Percentiles rank a stretch among this genome's conserved stretches.
Evolutionary conservation across 2,329 filamentous ascomycete species (phyloP).

Genomic region (Phaeoacremonium minimum): DNA sequence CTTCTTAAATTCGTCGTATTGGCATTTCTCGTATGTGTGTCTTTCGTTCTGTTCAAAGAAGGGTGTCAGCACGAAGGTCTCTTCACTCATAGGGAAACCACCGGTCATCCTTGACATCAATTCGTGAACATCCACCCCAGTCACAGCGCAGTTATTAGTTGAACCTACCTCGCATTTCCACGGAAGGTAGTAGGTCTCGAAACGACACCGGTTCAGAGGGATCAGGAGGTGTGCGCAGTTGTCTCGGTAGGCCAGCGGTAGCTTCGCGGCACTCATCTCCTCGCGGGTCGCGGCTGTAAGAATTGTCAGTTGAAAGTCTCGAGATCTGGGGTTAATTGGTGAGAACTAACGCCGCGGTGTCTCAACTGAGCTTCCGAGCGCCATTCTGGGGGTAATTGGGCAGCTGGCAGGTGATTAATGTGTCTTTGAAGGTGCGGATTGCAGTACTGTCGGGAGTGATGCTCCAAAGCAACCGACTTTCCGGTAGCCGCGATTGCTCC

Average conservation of each 20-base stretch:
- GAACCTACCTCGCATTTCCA: slow-evolving; percentile 92
- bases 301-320: slow-evolving; percentile 3
- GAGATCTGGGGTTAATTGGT: slow-evolving; percentile 2
- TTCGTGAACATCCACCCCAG: no score
- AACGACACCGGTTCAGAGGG: slow-evolving; percentile 90
- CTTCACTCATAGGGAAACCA: no score
- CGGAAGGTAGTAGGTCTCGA: slow-evolving; percentile 86
- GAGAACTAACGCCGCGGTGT: slow-evolving; percentile 13
- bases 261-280: slow-evolving; percentile 87
- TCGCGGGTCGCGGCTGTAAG: slow-evolving; percentile 71
- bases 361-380: slow-evolving; percentile 10
- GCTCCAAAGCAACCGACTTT: no score
- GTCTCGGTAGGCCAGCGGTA: slow-evolving; percentile 90
- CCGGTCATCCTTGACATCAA: no score
- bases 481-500: no score
- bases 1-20: slow-evolving; percentile 98
- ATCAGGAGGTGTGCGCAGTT: slow-evolving; percentile 93
- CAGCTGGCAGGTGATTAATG: no score
- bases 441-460: no score
- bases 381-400: no score
- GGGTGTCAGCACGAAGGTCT: slow-evolving; percentile 4
- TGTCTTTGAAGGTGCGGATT: no score
- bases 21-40: slow-evolving; percentile 98
- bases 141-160: no score
- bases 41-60: slow-evolving; percentile 77